Percentiles rank a stretch among this genome's conserved stretches.
Evolutionary conservation across 305 asterid genomes (phyloP).

Genomic region (Fraxinus baroniana): DNA sequence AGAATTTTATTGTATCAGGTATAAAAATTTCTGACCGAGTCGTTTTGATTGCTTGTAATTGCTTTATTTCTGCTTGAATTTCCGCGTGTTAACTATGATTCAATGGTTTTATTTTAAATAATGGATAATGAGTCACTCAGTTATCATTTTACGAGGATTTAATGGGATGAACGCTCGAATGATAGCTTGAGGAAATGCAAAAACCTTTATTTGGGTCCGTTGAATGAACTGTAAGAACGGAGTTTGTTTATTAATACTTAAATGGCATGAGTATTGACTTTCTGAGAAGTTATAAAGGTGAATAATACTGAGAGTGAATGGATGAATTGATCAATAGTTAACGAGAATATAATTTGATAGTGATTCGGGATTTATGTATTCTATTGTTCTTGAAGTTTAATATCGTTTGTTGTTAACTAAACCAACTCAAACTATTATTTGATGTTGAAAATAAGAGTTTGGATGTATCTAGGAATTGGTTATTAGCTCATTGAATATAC

Average conservation of each 20-base stretch:
- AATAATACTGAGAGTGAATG: constrained; percentile 3
- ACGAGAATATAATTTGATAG: constrained; percentile 7
- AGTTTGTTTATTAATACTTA: not conserved
- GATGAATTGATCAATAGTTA: constrained; percentile 7
- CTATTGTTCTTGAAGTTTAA: not conserved
- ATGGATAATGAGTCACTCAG: not conserved
- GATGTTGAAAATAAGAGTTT: not conserved
- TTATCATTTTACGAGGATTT: constrained; percentile 14
- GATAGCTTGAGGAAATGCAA: constrained; percentile 14
- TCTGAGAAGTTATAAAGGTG: not conserved
- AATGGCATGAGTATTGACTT: not conserved
- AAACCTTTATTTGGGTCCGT: not conserved
- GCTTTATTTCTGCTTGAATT: not conserved
- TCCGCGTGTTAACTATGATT: not conserved
- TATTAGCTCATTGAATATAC: not conserved
- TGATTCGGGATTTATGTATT: not conserved
- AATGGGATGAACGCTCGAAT: not conserved
- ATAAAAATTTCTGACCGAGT: not conserved
- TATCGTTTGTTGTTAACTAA: not conserved
- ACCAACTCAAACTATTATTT: not conserved
- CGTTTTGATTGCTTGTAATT: constrained; percentile 7
- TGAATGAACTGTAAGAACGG: not conserved
- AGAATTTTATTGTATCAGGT: not conserved
- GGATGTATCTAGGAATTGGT: not conserved
- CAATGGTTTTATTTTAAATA: not conserved